Evolutionary conservation across 495 filamentous ascomycete genomes (phyloP), one percentile per base, ranked within the genome.

Genomic region (Astrocystis sublimbata): DNA sequence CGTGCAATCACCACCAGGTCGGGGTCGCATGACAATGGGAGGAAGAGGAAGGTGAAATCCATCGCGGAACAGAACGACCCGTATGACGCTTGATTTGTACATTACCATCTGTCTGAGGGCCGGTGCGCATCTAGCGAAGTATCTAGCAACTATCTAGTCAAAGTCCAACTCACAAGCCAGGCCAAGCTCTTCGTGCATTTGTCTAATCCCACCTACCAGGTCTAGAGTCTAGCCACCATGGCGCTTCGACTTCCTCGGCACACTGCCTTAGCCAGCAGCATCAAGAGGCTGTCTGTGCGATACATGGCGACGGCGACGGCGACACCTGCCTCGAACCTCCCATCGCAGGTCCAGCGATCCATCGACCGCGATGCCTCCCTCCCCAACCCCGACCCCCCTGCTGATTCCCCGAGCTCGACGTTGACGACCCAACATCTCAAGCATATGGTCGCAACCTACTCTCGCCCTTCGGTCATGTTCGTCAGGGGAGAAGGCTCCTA

Each of bases 361-460:
- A 65, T 63, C 49, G 49, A 55, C 24, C 84, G 83, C 67, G 88
- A 91, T 71, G 75, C 85, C 7, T 67, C 78, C 26, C 73, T 96
- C 13, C 82, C 90, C 2, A 90, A 89, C 62, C 81, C 90, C 23
- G 94, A 98, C 72, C 94, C 94, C 10, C 65, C 87, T 1, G 60
- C 82, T 3, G 89, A 96, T 73, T 97, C 93, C 17, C 73, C 82
- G 58, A 92, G 91, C 49, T 81, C 84, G n/a, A 81, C 85, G 23
- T 80, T 97, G 46, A 81, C 96, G 59, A 78, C 83, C 24, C 84
- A 89, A 40, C 86, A 92, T 56, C 77, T 86, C 10, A 88, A 89
- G 1, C 96, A 84, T 77, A 97, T 98, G 92, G 90, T 98, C 5
- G 86, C 91, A 21, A 98, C 94, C 46, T 98, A 98, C 74, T 88